A percentile compares a stretch with the other conserved stretches of the same genome.
Conservation (phyloP, 768 basidiomycete genomes). For the Lactarius hatsudake region DNA sequence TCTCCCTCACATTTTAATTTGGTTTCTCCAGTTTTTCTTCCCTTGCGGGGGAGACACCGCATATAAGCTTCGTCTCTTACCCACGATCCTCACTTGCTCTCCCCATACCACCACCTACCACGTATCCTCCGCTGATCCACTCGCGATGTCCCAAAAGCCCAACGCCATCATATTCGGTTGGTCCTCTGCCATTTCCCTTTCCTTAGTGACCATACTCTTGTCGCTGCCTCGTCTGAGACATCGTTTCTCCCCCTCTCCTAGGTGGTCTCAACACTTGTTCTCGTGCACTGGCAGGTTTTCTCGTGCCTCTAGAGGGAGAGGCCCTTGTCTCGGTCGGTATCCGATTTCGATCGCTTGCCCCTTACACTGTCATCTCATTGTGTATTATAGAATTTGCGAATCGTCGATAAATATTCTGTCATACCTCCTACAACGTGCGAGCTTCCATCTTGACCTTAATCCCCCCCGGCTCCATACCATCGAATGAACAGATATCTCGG, state of each 20-base stretch:
- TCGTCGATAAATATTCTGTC: constrained; percentile 75
- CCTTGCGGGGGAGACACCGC: background rate
- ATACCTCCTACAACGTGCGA: constrained; percentile 70
- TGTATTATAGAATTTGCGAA: constrained; percentile 55
- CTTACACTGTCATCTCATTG: constrained; percentile 22
- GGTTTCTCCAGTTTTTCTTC: background rate
- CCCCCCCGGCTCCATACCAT: constrained; percentile 24
- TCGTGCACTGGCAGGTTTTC: constrained; percentile 61
- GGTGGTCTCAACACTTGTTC: constrained; percentile 83
- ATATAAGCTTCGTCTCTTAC: constrained; percentile 26
- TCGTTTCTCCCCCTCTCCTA: constrained; percentile 32
- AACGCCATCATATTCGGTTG: constrained; percentile 76
- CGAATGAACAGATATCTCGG: constrained; percentile 63
- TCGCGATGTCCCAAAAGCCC: constrained; percentile 49
- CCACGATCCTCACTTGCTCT: constrained; percentile 30
- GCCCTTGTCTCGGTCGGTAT: constrained; percentile 66
- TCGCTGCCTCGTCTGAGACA: background rate
- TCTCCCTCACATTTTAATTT: background rate
- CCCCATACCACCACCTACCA: constrained; percentile 28
- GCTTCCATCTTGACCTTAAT: constrained; percentile 27
- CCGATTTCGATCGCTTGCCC: constrained; percentile 12
- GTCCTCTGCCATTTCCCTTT: constrained; percentile 28
- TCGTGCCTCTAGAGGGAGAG: constrained; percentile 67
- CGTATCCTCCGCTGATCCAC: constrained; percentile 19
- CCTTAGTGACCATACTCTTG: constrained; percentile 13